A percentile compares a stretch with the other conserved stretches of the same genome.
phyloP scores from a whole-genome alignment of 345 rosid genomes.

The Cardamine occulta region DNA sequence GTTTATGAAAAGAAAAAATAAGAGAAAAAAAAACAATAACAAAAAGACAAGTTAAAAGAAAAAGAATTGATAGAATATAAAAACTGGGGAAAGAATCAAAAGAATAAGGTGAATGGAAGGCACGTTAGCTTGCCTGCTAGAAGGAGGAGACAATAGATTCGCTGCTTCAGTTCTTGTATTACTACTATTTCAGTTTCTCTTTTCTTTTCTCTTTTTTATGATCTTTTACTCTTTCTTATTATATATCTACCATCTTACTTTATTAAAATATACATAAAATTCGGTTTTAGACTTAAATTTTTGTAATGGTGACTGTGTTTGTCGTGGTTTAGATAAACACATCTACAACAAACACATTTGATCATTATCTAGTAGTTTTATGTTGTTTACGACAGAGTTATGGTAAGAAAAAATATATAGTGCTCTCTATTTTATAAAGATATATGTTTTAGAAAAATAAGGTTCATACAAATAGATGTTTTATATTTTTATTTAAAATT shows the following conservation, averaged over 20 bases:
- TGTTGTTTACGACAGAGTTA: background rate
- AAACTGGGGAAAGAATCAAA: background rate
- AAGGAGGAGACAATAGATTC: constrained; percentile 47
- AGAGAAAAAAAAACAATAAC: background rate
- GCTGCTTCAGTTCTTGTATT: constrained; percentile 44
- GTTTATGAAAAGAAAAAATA: background rate
- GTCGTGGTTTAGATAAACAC: constrained; percentile 23
- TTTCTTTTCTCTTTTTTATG: background rate
- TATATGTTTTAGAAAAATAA: background rate
- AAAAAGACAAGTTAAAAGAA: background rate
- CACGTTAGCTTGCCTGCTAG: constrained; percentile 44
- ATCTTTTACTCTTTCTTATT: constrained; percentile 15
- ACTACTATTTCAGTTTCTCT: constrained; percentile 32
- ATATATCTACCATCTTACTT: background rate
- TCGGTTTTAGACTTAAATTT: background rate
- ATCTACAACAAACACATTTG: constrained; percentile 2
- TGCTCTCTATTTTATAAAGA: background rate
- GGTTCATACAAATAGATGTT: background rate
- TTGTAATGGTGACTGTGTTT: constrained; percentile 15
- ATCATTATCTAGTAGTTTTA: background rate
- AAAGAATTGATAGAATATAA: background rate
- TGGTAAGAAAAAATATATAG: background rate
- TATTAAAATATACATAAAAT: background rate
- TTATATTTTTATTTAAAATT: too few species aligned
- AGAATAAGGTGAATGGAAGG: constrained; percentile 37